Evolutionary conservation across 2,329 filamentous ascomycete species (phyloP).

Genomic region (Claviceps capensis): DNA sequence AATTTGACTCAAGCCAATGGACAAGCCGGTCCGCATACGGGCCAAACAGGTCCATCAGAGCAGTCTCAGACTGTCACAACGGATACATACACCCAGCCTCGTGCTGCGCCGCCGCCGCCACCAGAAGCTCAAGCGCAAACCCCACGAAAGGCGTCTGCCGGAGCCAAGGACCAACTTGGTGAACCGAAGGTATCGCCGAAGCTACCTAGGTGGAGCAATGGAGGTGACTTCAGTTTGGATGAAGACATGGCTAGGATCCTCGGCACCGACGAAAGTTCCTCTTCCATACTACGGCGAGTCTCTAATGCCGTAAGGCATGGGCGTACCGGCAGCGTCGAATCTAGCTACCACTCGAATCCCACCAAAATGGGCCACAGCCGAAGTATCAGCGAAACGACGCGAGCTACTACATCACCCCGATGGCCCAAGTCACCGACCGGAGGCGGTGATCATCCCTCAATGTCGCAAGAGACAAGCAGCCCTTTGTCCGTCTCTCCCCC

Average conservation of each 20-base stretch:
- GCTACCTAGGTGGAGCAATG: conserved; percentile 60
- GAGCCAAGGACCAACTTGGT: conserved; percentile 22
- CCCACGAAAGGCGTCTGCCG: conserved; percentile 33
- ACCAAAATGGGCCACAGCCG: conserved; percentile 38
- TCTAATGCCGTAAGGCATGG: conserved; percentile 92
- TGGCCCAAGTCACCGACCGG: conserved; percentile 55
- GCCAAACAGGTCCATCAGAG: background rate
- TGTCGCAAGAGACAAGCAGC: conserved; percentile 50
- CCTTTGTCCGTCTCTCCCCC: conserved; percentile 50
- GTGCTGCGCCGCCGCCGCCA: conserved; percentile 41
- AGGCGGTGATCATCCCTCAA: conserved; percentile 36
- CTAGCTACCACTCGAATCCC: conserved; percentile 23
- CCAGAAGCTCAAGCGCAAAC: conserved; percentile 17
- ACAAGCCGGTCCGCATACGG: conserved; percentile 1
- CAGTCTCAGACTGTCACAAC: conserved; percentile 15
- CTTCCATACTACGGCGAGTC: conserved; percentile 73
- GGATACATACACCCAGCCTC: conserved; percentile 45
- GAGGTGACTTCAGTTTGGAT: conserved; percentile 84
- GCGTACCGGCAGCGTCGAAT: conserved; percentile 68
- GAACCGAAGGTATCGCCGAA: conserved; percentile 47
- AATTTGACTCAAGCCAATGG: conserved; percentile 1
- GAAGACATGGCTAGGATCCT: conserved; percentile 89
- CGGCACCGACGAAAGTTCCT: conserved; percentile 59
- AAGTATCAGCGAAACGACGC: conserved; percentile 54
- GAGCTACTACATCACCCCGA: conserved; percentile 48